These are phyloP conservation scores for Psophocarpus tetragonolobus DNA, from an alignment of 306 rosid genomes.

Conservation along the genomic window DNA sequence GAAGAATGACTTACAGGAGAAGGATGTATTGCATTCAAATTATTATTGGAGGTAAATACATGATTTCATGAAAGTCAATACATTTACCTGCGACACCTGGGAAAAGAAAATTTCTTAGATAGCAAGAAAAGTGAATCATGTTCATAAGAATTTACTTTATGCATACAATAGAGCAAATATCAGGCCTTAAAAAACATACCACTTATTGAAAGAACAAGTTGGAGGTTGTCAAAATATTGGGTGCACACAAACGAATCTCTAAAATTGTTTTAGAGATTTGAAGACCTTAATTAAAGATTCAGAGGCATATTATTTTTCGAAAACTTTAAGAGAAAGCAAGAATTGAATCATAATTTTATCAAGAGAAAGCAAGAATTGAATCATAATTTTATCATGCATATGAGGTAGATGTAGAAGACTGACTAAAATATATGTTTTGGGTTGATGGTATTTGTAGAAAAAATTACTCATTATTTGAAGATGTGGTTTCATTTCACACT, in stretches of 20 bases:
- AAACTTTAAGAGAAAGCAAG: background rate
- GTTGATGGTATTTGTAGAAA: background rate
- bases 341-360: background rate
- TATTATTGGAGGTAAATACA: too few species aligned
- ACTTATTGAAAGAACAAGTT: background rate
- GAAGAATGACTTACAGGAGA: too few species aligned
- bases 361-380: background rate
- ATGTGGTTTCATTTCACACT: background rate
- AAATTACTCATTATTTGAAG: background rate
- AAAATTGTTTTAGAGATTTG: background rate
- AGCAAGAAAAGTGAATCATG: background rate
- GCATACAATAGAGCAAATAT: too few species aligned
- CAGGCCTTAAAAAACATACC: too few species aligned
- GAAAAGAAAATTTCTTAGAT: background rate
- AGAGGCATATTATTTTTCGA: background rate
- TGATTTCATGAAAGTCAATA: background rate
- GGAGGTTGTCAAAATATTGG: background rate
- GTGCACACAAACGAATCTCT: background rate
- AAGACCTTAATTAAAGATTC: background rate
- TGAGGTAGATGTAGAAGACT: background rate
- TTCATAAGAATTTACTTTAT: too few species aligned
- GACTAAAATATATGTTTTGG: background rate
- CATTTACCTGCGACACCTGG: background rate
- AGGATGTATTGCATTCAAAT: too few species aligned
- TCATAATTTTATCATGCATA: background rate